Conservation (phyloP, 805 yeast genomes). For the Scheffersomyces stipitis region DNA sequence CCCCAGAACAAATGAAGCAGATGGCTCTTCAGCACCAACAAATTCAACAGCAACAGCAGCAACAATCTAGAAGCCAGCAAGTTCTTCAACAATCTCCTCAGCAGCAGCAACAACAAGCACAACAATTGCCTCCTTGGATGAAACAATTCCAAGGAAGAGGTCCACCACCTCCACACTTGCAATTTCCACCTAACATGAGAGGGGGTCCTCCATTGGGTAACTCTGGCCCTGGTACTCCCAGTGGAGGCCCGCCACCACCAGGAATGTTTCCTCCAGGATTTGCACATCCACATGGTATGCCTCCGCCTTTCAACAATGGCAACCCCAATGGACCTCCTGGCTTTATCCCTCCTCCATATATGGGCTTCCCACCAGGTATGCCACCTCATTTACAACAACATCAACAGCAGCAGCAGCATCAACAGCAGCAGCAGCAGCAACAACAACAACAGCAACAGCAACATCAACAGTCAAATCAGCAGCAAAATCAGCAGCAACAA, state of each 20-base stretch:
- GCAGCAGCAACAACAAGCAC: slow-evolving; percentile 4
- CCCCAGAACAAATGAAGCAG: not conserved
- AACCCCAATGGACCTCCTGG: slow-evolving; percentile 7
- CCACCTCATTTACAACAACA: slow-evolving; percentile 15
- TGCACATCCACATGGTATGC: slow-evolving; percentile 7
- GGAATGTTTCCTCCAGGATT: slow-evolving; percentile 38
- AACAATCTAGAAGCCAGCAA: slow-evolving; percentile 10
- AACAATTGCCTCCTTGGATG: slow-evolving; percentile 27
- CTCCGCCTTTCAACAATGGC: slow-evolving; percentile 10
- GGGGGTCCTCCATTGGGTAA: slow-evolving; percentile 6
- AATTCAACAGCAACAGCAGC: slow-evolving; percentile 15
- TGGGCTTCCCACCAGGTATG: slow-evolving; percentile 21
- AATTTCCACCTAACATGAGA: slow-evolving; percentile 8
- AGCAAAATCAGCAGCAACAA: slow-evolving; percentile 1
- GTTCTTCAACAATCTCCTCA: slow-evolving; percentile 5
- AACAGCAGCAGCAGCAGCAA: slow-evolving; percentile 15
- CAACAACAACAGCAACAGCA: slow-evolving; percentile 10
- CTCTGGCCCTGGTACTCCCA: slow-evolving; percentile 2
- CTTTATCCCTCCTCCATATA: slow-evolving; percentile 9
- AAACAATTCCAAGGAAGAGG: slow-evolving; percentile 13
- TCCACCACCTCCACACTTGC: slow-evolving; percentile 15
- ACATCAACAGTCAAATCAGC: slow-evolving; percentile 3
- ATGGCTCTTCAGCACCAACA: slow-evolving; percentile 14
- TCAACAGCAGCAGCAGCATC: slow-evolving; percentile 10
- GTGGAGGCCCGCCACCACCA: slow-evolving; percentile 24